A percentile compares a stretch with the other conserved stretches of the same genome.
phyloP scores from a whole-genome alignment of 371 early-diverging fungal genomes.

The Dichotomocladium elegans region DNA sequence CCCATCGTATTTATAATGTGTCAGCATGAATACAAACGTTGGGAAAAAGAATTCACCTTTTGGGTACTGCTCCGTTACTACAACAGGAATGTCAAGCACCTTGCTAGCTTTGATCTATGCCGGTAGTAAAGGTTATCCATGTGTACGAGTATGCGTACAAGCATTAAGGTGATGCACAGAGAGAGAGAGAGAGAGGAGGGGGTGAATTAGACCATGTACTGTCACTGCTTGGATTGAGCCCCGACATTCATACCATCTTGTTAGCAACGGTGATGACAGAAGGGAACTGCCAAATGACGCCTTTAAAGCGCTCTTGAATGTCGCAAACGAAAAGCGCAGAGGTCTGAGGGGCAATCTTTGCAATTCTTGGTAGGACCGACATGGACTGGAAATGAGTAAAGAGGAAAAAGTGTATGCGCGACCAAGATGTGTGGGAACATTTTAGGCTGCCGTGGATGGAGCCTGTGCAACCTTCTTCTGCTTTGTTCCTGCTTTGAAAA shows the following conservation, averaged over 20 bases:
- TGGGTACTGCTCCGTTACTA: slow-evolving; percentile 90
- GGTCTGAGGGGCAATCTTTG: slow-evolving; percentile 48
- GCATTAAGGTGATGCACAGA: no score
- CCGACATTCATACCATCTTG: slow-evolving; percentile 78
- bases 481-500: no score
- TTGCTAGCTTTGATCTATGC: slow-evolving; percentile 59
- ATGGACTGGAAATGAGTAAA: slow-evolving; percentile 4
- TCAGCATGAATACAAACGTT: no score
- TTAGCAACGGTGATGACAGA: slow-evolving; percentile 80
- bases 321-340: slow-evolving; percentile 94
- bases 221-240: background rate
- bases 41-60: slow-evolving; percentile 61
- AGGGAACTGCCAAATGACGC: slow-evolving; percentile 75
- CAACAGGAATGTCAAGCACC: slow-evolving; percentile 73
- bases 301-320: slow-evolving; percentile 86
- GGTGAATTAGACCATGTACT: background rate
- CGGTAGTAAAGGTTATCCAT: background rate
- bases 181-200: background rate
- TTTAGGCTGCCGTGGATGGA: no score
- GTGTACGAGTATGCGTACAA: no score
- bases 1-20: no score
- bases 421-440: background rate
- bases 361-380: slow-evolving; percentile 27
- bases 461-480: no score
- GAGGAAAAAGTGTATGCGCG: background rate